Conservation (phyloP, 140 eudicot species). For the Erigeron philadelphicus region DNA sequence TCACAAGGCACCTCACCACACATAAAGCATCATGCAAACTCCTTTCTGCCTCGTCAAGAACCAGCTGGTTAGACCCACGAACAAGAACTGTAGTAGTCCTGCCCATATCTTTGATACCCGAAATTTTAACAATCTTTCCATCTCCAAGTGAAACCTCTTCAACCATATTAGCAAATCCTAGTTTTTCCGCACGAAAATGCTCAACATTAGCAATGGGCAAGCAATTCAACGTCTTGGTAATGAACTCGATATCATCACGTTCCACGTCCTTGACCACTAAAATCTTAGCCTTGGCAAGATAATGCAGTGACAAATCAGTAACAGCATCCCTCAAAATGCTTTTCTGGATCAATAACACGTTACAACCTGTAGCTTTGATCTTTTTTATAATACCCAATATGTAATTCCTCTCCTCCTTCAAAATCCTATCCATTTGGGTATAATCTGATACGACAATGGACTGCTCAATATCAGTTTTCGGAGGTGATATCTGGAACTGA, state of each 20-base stretch:
- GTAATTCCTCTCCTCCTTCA: slow-evolving; percentile 6
- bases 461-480: slow-evolving; percentile 3
- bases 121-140: slow-evolving; percentile 5
- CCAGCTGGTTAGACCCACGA: slow-evolving; percentile 11
- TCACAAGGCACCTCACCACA: slow-evolving; percentile 87
- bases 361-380: slow-evolving; percentile 8
- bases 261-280: slow-evolving; percentile 9
- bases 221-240: slow-evolving; percentile 6
- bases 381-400: not conserved
- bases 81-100: slow-evolving; percentile 7
- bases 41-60: slow-evolving; percentile 30
- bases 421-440: slow-evolving; percentile 9
- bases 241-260: slow-evolving; percentile 10
- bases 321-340: slow-evolving; percentile 9
- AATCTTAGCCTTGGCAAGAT: slow-evolving; percentile 7
- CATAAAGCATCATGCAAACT: slow-evolving; percentile 96
- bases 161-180: not conserved
- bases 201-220: slow-evolving; percentile 3
- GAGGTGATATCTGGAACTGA: slow-evolving; percentile 9
- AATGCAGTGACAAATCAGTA: slow-evolving; percentile 9
- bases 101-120: slow-evolving; percentile 8
- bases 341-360: slow-evolving; percentile 6
- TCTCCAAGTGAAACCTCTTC: slow-evolving; percentile 6
- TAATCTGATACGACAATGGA: slow-evolving; percentile 9
- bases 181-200: slow-evolving; percentile 10